These are phyloP conservation scores for Phytophthora fragariaefolia DNA, from an alignment of 352 stramenopile genomes.

Conservation along the genomic window DNA sequence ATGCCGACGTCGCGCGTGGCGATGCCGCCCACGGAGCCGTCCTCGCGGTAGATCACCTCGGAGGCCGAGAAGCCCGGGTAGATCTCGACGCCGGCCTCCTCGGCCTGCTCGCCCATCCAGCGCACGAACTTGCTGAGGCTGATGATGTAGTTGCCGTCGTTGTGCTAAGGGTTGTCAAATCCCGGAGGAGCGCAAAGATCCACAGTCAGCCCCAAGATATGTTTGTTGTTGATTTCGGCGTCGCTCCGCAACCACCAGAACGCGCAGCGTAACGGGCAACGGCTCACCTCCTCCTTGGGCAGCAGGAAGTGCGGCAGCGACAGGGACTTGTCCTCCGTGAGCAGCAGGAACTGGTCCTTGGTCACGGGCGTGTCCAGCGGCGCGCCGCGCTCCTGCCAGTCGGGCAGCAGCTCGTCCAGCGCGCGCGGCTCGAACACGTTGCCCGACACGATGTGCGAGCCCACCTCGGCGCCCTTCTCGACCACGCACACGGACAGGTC, in stretches of 20 bases:
- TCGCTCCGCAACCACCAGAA: conserved; percentile 14
- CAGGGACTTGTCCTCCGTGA: conserved; percentile 90
- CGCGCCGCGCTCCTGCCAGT: conserved; percentile 93
- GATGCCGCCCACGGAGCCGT: conserved; percentile 92
- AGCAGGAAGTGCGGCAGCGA: conserved; percentile 94
- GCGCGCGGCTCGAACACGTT: conserved; percentile 98
- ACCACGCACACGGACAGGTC: conserved; percentile 96
- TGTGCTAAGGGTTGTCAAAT: conserved; percentile 84
- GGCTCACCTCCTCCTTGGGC: conserved; percentile 89
- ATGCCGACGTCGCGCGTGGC: conserved; percentile 99
- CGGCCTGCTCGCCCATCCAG: conserved; percentile 96
- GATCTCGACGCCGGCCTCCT: conserved; percentile 99
- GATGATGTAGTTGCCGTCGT: conserved; percentile 99
- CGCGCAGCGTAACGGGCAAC: background rate
- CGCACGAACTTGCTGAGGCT: conserved; percentile 96
- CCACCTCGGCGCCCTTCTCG: conserved; percentile 96
- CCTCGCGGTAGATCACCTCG: conserved; percentile 90
- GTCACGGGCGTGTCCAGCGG: conserved; percentile 93
- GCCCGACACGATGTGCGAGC: conserved; percentile 98
- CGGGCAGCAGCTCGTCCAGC: conserved; percentile 96
- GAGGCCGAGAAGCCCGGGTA: conserved; percentile 98
- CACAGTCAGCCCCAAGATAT: conserved; percentile 1
- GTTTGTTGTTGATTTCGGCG: too few relatives aligned
- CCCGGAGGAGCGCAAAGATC: conserved; percentile 10
- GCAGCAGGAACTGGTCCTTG: conserved; percentile 94